Evolutionary conservation across 2,329 filamentous ascomycete species (phyloP).

Genomic region (Epichloe typhina): DNA sequence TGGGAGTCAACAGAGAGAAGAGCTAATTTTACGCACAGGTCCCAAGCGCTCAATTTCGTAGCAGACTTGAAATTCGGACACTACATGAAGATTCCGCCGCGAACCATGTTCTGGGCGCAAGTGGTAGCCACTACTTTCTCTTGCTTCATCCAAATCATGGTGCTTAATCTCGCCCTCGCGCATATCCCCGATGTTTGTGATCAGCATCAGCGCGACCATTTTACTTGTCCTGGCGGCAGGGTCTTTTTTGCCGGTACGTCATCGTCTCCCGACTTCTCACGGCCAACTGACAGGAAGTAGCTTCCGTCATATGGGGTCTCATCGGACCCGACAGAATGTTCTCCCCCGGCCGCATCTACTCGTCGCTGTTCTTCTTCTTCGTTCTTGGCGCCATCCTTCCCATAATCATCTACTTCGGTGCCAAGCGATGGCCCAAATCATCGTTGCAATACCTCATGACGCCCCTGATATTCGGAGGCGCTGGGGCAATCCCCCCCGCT

Average conservation of each 20-base stretch:
- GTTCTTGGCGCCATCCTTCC: constrained; percentile 39
- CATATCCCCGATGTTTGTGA: constrained; percentile 54
- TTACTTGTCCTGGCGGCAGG: constrained; percentile 49
- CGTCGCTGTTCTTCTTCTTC: constrained; percentile 47
- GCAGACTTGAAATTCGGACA: constrained; percentile 58
- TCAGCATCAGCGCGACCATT: constrained; percentile 40
- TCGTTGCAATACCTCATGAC: constrained; percentile 42
- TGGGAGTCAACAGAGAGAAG: not conserved
- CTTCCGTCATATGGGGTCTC: constrained; percentile 55
- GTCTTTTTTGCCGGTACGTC: constrained; percentile 48
- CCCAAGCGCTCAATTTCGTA: constrained; percentile 50
- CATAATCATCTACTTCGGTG: constrained; percentile 35
- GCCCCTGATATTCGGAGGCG: constrained; percentile 49
- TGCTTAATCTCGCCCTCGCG: constrained; percentile 47
- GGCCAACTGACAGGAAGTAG: constrained; percentile 14
- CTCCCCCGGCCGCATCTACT: constrained; percentile 48
- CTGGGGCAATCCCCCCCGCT: constrained; percentile 47
- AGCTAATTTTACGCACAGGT: constrained; percentile 18
- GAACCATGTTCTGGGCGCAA: constrained; percentile 54
- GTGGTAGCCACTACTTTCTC: constrained; percentile 53
- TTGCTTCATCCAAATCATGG: constrained; percentile 51
- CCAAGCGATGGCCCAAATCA: constrained; percentile 37
- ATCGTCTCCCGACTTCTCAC: not conserved
- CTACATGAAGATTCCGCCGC: constrained; percentile 59
- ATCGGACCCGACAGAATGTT: constrained; percentile 52